A percentile compares a stretch with the other conserved stretches of the same genome.
phyloP scores from a whole-genome alignment of 495 filamentous ascomycete species.

The Halenospora varia region DNA sequence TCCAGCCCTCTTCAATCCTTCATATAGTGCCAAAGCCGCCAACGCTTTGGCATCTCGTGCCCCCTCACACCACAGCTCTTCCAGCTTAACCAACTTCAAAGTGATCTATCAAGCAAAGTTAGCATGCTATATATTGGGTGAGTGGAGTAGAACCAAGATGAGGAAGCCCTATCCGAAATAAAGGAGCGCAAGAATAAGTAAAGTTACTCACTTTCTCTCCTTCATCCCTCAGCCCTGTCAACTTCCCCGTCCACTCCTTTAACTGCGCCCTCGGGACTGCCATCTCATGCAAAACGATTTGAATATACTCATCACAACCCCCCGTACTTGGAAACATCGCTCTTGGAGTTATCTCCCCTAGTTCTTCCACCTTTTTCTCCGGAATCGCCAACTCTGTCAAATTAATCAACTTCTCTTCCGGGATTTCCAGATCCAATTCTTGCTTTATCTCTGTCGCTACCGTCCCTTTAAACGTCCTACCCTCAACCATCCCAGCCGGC shows the following conservation, averaged over 20 bases:
- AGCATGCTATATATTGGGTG: slow-evolving; percentile 3
- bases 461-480: slow-evolving; percentile 70
- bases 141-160: not conserved
- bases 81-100: slow-evolving; percentile 64
- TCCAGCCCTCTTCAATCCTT: slow-evolving; percentile 63
- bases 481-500: slow-evolving; percentile 88
- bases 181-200: not conserved
- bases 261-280: slow-evolving; percentile 61
- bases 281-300: slow-evolving; percentile 69
- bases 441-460: slow-evolving; percentile 82
- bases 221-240: slow-evolving; percentile 70
- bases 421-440: slow-evolving; percentile 59
- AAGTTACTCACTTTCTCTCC: slow-evolving; percentile 51
- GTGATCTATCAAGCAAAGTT: slow-evolving; percentile 48
- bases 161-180: not conserved
- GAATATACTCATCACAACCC: slow-evolving; percentile 74
- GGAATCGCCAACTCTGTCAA: slow-evolving; percentile 57
- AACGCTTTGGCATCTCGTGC: slow-evolving; percentile 73
- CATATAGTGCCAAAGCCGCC: slow-evolving; percentile 70
- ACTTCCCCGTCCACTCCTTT: slow-evolving; percentile 57
- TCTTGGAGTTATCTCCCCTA: slow-evolving; percentile 45
- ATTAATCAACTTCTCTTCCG: slow-evolving; percentile 55
- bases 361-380: slow-evolving; percentile 14
- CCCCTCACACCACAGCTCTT: slow-evolving; percentile 71
- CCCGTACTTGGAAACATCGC: slow-evolving; percentile 73